Base-by-base conservation (phyloP, 495 filamentous ascomycete genomes). In the Aspergillus coremiiformis region DNA sequence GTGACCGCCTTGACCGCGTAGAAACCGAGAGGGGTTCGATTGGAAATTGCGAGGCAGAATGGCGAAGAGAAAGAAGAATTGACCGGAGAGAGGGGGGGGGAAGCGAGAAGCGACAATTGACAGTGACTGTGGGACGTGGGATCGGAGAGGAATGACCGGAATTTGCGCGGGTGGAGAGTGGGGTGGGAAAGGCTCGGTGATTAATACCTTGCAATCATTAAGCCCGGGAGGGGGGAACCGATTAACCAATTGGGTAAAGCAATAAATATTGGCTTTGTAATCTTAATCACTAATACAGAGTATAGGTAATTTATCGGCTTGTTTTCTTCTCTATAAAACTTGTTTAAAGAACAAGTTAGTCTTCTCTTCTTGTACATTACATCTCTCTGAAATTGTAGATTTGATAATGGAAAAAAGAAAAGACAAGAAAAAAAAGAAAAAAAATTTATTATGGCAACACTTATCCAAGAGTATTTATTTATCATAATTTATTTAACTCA, bases 131-230 rank as follows among this genome's bases (percentile, higher is more conserved):
- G 46, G 53, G 54, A 47, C 42, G 47, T 17, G 44, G 44, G 44
- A 47, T 27, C 32, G 54, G 49, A 51, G 49, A 48, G 22, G 48
- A 51, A 24, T 20, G 54, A 53, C 23, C 44, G 54, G 50, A 42
- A 46, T 51, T 53, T 59, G 48, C 49, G 49, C 22, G 32, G 45
- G 44, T 33, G 23, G 51, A n/a, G n/a, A n/a, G n/a, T n/a, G n/a
- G 44, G 49, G 29, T n/a, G 37, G 33, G 37, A 21, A 41, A 41
- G 23, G 51, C 44, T 53, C n/a, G n/a, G n/a, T n/a, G n/a, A n/a
- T n/a, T n/a, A n/a, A n/a, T n/a, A n/a, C n/a, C n/a, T n/a, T n/a
- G n/a, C n/a, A n/a, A n/a, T n/a, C 35, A 53, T 39, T 52, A 46
- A 52, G 42, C 17, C 30, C 6, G 29, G 32, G 32, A 37, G 30